phyloP scores from a whole-genome alignment of 1,139 yeast genomes.

The Debaryomyces robertsiae region DNA sequence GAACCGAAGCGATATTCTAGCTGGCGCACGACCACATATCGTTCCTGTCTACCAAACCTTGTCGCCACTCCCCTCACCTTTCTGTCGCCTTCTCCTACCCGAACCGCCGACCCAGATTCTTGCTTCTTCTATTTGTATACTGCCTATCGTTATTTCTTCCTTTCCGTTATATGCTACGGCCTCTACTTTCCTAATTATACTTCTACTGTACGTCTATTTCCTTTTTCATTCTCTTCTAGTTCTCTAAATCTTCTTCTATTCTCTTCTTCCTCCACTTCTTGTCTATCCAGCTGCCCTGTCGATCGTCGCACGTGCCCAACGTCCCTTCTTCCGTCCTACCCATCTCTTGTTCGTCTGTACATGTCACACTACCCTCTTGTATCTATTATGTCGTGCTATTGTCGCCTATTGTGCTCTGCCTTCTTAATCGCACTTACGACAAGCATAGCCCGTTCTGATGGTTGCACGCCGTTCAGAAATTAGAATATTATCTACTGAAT shows the following conservation, averaged over 20 bases:
- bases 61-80: too few relatives aligned
- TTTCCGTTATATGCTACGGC: too few relatives aligned
- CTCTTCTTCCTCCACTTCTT: background rate
- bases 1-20: too few relatives aligned
- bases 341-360: background rate
- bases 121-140: too few relatives aligned
- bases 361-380: background rate
- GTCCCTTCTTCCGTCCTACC: background rate
- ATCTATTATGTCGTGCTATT: too few relatives aligned
- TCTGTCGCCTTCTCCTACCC: too few relatives aligned
- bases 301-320: background rate
- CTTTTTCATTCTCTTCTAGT: background rate
- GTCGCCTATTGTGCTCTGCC: background rate
- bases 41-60: too few relatives aligned
- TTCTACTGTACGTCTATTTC: too few relatives aligned
- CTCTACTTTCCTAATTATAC: too few relatives aligned
- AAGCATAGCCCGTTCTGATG: background rate
- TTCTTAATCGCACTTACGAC: background rate
- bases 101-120: too few relatives aligned
- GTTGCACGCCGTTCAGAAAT: background rate
- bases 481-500: background rate
- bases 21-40: too few relatives aligned
- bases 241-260: background rate
- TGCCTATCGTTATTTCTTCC: too few relatives aligned
- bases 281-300: background rate